Percentiles rank a stretch among this genome's conserved stretches.
These are phyloP conservation scores for Dactylellina cionopaga DNA, from an alignment of 2,329 filamentous ascomycete genomes.

Conservation along the genomic window DNA sequence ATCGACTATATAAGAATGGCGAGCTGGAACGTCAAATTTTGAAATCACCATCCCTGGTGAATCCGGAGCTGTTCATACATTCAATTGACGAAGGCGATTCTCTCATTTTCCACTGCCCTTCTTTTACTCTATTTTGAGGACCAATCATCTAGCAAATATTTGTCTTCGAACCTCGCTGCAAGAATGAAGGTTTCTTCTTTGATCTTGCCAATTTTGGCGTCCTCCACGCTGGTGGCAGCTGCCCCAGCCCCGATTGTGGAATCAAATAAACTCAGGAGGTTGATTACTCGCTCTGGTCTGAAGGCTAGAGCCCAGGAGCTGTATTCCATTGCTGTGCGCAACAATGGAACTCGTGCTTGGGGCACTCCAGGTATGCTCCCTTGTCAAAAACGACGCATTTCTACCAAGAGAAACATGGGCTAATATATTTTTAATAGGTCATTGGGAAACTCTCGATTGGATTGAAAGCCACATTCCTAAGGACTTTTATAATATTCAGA, in stretches of 20 bases:
- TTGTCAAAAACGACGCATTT: conserved; percentile 55
- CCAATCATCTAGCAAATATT: background rate
- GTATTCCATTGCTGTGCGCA: conserved; percentile 61
- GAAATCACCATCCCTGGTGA: conserved; percentile 20
- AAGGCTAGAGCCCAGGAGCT: conserved; percentile 63
- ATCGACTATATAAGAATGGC: conserved; percentile 31
- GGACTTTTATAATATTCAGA: conserved; percentile 43
- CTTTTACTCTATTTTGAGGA: background rate
- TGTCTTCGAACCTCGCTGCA: background rate
- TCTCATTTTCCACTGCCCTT: background rate
- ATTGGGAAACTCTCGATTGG: conserved; percentile 54
- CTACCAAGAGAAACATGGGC: background rate
- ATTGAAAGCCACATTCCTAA: conserved; percentile 50
- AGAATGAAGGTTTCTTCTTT: conserved; percentile 48
- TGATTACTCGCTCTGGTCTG: conserved; percentile 62
- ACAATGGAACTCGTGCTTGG: conserved; percentile 63
- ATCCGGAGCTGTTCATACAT: background rate
- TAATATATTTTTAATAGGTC: conserved; percentile 47
- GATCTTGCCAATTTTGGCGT: conserved; percentile 36
- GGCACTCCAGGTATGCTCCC: conserved; percentile 64
- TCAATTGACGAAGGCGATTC: background rate
- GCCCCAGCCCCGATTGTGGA: conserved; percentile 57
- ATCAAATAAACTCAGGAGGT: conserved; percentile 61
- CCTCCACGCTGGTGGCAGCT: conserved; percentile 38
- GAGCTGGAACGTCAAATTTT: background rate